A percentile compares a stretch with the other conserved stretches of the same genome.
phyloP scores from a whole-genome alignment of 139 green algal species.

The Yamagishiella unicocca region DNA sequence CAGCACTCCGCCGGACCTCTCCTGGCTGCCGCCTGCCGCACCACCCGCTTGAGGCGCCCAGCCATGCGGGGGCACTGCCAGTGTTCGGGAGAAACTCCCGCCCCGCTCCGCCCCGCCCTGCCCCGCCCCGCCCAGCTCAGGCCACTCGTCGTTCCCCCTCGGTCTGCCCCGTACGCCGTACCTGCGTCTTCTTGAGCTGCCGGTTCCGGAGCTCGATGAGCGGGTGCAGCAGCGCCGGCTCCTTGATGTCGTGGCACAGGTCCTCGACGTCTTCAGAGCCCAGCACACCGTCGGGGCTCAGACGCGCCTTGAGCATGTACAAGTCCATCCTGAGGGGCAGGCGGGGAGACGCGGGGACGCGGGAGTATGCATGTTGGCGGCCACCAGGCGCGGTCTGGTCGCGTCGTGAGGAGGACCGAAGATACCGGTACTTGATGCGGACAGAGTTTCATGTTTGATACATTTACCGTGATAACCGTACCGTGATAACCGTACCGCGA shows the following conservation, averaged over 20 bases:
- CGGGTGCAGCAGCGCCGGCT: slow-evolving; percentile 50
- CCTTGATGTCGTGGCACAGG: slow-evolving; percentile 56
- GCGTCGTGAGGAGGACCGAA: too few relatives aligned
- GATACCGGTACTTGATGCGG: too few relatives aligned
- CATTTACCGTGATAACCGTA: too few relatives aligned
- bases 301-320: slow-evolving; percentile 39
- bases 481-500: too few relatives aligned
- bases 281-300: slow-evolving; percentile 42
- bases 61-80: neutral
- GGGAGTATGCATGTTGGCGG: neutral
- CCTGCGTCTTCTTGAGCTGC: slow-evolving; percentile 39
- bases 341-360: neutral
- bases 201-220: slow-evolving; percentile 53
- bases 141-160: neutral
- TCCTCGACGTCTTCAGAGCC: slow-evolving; percentile 63
- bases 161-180: neutral
- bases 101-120: neutral
- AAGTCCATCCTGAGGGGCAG: slow-evolving; percentile 52
- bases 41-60: neutral
- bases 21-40: neutral
- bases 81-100: neutral
- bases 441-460: too few relatives aligned
- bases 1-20: neutral
- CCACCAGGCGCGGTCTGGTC: too few relatives aligned
- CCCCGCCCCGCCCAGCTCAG: neutral